Base-by-base conservation (phyloP, 1,284 basidiomycete species). In the Cutaneotrichosporon mucoides region DNA sequence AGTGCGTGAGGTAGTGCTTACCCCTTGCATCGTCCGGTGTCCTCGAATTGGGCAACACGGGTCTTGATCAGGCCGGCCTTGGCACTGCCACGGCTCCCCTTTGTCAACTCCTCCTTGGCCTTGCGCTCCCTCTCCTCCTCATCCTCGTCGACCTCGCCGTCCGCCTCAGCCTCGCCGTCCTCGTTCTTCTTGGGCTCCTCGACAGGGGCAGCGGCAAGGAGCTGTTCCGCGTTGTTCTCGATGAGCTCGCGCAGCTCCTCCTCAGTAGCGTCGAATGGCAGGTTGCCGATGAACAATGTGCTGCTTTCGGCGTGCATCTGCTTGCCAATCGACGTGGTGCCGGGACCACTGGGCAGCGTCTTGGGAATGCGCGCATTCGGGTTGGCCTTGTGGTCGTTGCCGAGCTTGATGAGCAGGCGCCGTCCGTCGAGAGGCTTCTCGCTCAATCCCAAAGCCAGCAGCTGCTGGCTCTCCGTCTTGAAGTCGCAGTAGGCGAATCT, bases 401-500 rank as follows among this genome's bases (percentile, higher is more conserved):
- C 92, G 65, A 90, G 86, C 82, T 99, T 99, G 68, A 99, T 97
- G 53, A 99, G 84, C 35, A 99, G 78, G 58, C 87, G 87, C 59
- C 96, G 83, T 2, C 95, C 94, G 45, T 93, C 85, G 6, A 98
- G 81, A 47, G 85, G 85, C 38, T 85, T 82, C 74, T 99, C 95
- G 8, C 89, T 90, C 47, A 90, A 80, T 0, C 85, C 82, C 59
- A 98, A 86, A 16, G 91, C 93, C 41, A 84, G 79, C 1, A 77
- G 75, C 69, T 94, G 89, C 15, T 84, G 85, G 37, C 90, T 89
- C 1, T 84, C 80, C 1, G 86, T 87, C 2, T 86, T 84, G 74
- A 99, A 93, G 79, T 99, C 95, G 61, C 97, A 87, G 79, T 98
- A 98, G 34, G 94, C 95, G 75, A 93, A 99, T 41, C 94, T 97